phyloP scores from a whole-genome alignment of 2,329 filamentous ascomycete species.

The Aspergillus quadricinctus region DNA sequence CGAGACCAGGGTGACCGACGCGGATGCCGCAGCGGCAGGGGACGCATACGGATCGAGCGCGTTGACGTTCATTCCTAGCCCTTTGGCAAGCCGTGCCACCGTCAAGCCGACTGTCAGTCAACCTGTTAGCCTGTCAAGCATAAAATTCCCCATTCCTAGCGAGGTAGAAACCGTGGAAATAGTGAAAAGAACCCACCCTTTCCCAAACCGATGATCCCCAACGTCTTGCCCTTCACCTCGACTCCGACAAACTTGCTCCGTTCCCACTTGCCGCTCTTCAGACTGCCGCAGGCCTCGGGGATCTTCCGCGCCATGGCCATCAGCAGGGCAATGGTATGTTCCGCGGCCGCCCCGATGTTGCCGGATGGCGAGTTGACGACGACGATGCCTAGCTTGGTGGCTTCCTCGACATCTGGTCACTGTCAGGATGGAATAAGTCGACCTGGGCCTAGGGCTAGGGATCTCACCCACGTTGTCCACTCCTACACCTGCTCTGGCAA shows the following conservation, averaged over 20 bases:
- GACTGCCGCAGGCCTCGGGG: slow-evolving; percentile 62
- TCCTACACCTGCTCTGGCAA: slow-evolving; percentile 75
- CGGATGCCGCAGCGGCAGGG: slow-evolving; percentile 63
- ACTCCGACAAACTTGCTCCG: slow-evolving; percentile 69
- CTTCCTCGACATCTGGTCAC: slow-evolving; percentile 58
- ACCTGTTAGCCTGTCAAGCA: too few species aligned
- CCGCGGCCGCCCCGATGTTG: slow-evolving; percentile 75
- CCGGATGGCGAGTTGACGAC: slow-evolving; percentile 76
- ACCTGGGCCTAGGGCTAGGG: not conserved
- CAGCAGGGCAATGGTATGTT: slow-evolving; percentile 71
- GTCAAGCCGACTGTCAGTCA: slow-evolving; percentile 60
- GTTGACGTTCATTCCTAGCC: slow-evolving; percentile 69
- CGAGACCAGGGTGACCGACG: slow-evolving; percentile 60
- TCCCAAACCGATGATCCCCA: slow-evolving; percentile 74
- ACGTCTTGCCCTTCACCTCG: slow-evolving; percentile 71
- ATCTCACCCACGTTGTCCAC: slow-evolving; percentile 67
- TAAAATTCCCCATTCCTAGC: too few species aligned
- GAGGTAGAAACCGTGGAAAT: too few species aligned
- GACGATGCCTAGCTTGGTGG: slow-evolving; percentile 68
- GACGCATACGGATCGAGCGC: slow-evolving; percentile 77
- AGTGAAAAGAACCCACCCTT: too few species aligned
- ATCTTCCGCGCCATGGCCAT: slow-evolving; percentile 72
- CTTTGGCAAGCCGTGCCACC: slow-evolving; percentile 73
- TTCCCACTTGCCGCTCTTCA: slow-evolving; percentile 73
- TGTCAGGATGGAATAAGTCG: not conserved